Evolutionary conservation across 2,329 filamentous ascomycete species (phyloP).

Genomic region (Emericellopsis cladophorae): DNA sequence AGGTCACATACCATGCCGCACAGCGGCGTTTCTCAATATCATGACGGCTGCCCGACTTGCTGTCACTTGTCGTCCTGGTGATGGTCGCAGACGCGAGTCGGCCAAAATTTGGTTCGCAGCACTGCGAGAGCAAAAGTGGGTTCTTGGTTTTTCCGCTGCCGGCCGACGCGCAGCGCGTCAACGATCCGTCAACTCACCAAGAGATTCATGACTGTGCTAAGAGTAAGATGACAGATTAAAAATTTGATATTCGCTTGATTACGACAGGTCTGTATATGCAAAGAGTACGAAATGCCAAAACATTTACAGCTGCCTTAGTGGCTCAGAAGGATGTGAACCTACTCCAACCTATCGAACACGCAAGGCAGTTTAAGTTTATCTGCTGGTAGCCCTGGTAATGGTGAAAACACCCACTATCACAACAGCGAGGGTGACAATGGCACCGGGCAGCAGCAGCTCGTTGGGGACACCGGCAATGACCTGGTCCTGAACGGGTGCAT

Average conservation of each 20-base stretch:
- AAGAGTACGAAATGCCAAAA: slow-evolving; percentile 9
- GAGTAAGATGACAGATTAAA: slow-evolving; percentile 1
- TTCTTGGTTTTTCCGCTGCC: slow-evolving; percentile 1
- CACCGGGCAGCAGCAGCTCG: slow-evolving; percentile 82
- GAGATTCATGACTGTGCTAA: background rate
- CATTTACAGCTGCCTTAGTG: slow-evolving; percentile 16
- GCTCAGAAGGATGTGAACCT: no score
- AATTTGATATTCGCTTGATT: slow-evolving; percentile 8
- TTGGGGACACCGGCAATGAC: slow-evolving; percentile 87
- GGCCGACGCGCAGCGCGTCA: background rate
- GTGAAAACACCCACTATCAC: slow-evolving; percentile 92
- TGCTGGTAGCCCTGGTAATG: slow-evolving; percentile 55
- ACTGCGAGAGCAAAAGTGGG: background rate
- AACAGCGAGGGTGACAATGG: slow-evolving; percentile 87
- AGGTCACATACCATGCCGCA: slow-evolving; percentile 38
- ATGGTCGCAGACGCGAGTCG: background rate
- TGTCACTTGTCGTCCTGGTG: background rate
- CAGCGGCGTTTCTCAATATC: slow-evolving; percentile 41
- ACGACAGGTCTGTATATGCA: slow-evolving; percentile 12
- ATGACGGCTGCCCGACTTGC: slow-evolving; percentile 21
- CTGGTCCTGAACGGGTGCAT: slow-evolving; percentile 49
- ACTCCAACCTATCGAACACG: no score
- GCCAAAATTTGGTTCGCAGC: slow-evolving; percentile 1
- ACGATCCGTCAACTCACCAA: background rate
- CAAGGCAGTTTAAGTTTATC: slow-evolving; percentile 18